Conservation (phyloP, 2,329 filamentous ascomycete genomes). For the Westerdykella ornata region DNA sequence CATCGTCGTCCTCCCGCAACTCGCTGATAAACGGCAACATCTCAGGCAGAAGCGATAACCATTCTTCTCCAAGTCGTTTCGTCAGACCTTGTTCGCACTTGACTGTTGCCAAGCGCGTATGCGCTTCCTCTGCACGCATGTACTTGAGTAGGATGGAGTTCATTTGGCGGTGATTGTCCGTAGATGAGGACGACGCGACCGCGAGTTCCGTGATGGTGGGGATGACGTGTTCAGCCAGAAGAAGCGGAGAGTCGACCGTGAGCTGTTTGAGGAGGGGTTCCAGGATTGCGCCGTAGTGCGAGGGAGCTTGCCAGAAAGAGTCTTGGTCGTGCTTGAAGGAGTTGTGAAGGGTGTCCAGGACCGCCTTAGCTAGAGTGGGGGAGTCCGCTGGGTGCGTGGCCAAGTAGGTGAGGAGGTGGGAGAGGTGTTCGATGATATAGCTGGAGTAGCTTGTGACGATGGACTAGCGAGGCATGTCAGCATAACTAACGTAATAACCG, state of each 20-base stretch:
- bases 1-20: constrained; percentile 92
- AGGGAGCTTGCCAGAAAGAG: constrained; percentile 87
- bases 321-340: constrained; percentile 87
- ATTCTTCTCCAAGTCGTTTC: constrained; percentile 79
- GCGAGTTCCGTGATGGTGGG: constrained; percentile 75
- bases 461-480: constrained; percentile 45
- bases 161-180: constrained; percentile 84
- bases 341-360: constrained; percentile 64
- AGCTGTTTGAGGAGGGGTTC: constrained; percentile 62
- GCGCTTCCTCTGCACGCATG: constrained; percentile 64
- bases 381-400: constrained; percentile 55
- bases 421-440: constrained; percentile 71
- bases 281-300: constrained; percentile 71
- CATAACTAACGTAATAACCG: constrained; percentile 1
- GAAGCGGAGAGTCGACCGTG: constrained; percentile 13
- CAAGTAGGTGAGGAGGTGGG: constrained; percentile 52
- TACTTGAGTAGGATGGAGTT: constrained; percentile 72
- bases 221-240: constrained; percentile 51
- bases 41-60: constrained; percentile 83
- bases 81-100: constrained; percentile 75
- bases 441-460: constrained; percentile 89
- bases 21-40: constrained; percentile 96
- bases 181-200: constrained; percentile 68
- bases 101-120: constrained; percentile 73
- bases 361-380: constrained; percentile 40